Evolutionary conservation across 139 green algal species (phyloP).

Genomic region (Penium margaritaceum): DNA sequence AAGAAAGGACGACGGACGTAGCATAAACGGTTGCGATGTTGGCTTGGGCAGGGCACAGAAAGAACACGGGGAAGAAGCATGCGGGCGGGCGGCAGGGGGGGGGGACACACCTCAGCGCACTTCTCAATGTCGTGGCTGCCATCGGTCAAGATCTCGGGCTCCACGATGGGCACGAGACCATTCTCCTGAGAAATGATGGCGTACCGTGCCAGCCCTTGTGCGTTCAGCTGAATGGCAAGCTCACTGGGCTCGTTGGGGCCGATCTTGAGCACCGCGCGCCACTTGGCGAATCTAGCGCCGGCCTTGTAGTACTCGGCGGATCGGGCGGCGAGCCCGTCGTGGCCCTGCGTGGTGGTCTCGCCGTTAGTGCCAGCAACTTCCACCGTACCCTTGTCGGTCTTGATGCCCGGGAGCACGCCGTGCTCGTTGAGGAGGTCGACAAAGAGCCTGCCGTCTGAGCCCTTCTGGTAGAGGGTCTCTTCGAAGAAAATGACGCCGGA

Average conservation of each 20-base stretch:
- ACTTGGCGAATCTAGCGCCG: conserved; percentile 89
- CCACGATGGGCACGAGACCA: conserved; percentile 85
- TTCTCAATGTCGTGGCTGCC: conserved; percentile 71
- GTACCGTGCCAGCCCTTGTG: conserved; percentile 78
- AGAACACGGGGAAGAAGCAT: too few species aligned
- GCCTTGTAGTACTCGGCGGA: conserved; percentile 70
- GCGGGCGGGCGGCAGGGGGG: too few species aligned
- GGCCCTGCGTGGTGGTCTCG: conserved; percentile 79
- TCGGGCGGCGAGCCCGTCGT: conserved; percentile 63
- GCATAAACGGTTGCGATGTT: too few species aligned
- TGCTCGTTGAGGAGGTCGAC: conserved; percentile 57
- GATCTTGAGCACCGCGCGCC: conserved; percentile 78
- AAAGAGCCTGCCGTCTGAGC: conserved; percentile 60
- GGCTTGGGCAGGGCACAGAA: too few species aligned
- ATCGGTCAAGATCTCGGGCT: conserved; percentile 91
- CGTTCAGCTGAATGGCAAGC: conserved; percentile 67
- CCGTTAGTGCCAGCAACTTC: conserved; percentile 58
- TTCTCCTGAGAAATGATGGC: conserved; percentile 73
- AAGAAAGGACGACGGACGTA: too few species aligned
- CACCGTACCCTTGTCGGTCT: conserved; percentile 66
- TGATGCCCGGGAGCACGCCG: conserved; percentile 50
- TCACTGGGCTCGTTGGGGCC: conserved; percentile 56
- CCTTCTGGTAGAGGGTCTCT: conserved; percentile 85
- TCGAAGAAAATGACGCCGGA: conserved; percentile 72
- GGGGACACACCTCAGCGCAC: conserved; percentile 48